These are phyloP conservation scores for Neostapfia colusana DNA, from an alignment of 176 grass and related monocot genomes.

Conservation along the genomic window DNA sequence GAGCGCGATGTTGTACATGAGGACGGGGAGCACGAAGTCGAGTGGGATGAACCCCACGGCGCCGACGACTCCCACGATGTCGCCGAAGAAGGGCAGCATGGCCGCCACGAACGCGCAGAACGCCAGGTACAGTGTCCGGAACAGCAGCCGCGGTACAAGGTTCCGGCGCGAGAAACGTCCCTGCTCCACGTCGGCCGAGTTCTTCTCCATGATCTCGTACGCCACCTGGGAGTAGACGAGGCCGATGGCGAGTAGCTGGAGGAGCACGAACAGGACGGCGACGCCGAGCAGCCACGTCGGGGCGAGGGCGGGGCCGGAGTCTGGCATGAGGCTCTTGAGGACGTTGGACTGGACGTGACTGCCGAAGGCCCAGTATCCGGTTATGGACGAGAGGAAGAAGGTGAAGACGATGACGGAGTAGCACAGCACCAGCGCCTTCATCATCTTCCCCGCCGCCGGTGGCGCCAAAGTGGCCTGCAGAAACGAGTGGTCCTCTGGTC, in stretches of 20 bases:
- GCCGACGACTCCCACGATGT: conserved; percentile 70
- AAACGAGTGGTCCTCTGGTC: too few species aligned
- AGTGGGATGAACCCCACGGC: conserved; percentile 86
- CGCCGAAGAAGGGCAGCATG: conserved; percentile 93
- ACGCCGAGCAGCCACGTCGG: conserved; percentile 86
- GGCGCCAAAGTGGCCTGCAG: conserved; percentile 90
- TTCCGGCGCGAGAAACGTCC: conserved; percentile 69
- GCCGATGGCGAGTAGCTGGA: conserved; percentile 88
- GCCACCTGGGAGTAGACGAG: conserved; percentile 81
- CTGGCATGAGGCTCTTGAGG: conserved; percentile 79
- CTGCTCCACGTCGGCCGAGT: conserved; percentile 48
- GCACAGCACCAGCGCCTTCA: conserved; percentile 81
- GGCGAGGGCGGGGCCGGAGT: conserved; percentile 64
- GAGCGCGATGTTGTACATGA: conserved; percentile 87
- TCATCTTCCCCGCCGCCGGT: conserved; percentile 90
- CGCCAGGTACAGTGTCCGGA: conserved; percentile 67
- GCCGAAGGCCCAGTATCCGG: conserved; percentile 91
- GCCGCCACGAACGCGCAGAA: conserved; percentile 67
- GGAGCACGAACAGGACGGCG: conserved; percentile 71
- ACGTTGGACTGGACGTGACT: conserved; percentile 78
- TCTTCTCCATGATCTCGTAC: conserved; percentile 90
- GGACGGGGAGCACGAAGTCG: conserved; percentile 76
- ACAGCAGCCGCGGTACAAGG: conserved; percentile 59
- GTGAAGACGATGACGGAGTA: conserved; percentile 65
- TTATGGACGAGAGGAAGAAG: conserved; percentile 66